phyloP scores from a whole-genome alignment of 257 asterid genomes.

The Nicotiana tabacum region DNA sequence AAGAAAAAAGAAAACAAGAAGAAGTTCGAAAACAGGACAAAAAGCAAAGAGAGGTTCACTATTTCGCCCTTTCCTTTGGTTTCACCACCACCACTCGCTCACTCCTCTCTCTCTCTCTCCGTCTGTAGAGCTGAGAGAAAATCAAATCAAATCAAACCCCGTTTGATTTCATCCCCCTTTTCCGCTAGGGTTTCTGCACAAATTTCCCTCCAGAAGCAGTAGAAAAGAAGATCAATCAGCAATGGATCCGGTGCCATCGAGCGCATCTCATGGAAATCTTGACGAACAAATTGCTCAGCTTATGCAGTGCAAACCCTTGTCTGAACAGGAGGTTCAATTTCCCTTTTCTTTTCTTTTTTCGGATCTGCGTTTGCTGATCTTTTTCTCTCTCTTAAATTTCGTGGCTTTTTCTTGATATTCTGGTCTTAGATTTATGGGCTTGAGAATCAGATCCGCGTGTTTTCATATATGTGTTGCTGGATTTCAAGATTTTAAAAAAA shows the following conservation, averaged over 20 bases:
- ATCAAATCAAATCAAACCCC: not conserved
- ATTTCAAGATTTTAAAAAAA: not conserved
- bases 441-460: not conserved
- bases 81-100: not conserved
- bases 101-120: not conserved
- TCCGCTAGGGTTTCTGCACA: constrained; percentile 3
- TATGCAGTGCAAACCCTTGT: constrained; percentile 82
- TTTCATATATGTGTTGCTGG: not conserved
- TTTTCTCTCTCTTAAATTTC: not conserved
- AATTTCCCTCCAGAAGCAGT: not conserved
- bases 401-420: not conserved
- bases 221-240: not conserved
- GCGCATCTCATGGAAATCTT: constrained; percentile 48
- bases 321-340: constrained; percentile 58
- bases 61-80: not conserved
- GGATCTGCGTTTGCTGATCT: not conserved
- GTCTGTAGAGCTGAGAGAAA: not conserved
- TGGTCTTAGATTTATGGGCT: not conserved
- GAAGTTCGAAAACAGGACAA: not conserved
- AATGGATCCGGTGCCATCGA: constrained; percentile 50
- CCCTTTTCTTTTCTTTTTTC: not conserved
- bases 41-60: not conserved
- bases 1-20: not conserved
- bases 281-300: constrained; percentile 75
- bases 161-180: constrained; percentile 4